Evolutionary conservation across 768 basidiomycete species (phyloP), one percentile per base, ranked within the genome.

Genomic region (Mycena belliarum): DNA sequence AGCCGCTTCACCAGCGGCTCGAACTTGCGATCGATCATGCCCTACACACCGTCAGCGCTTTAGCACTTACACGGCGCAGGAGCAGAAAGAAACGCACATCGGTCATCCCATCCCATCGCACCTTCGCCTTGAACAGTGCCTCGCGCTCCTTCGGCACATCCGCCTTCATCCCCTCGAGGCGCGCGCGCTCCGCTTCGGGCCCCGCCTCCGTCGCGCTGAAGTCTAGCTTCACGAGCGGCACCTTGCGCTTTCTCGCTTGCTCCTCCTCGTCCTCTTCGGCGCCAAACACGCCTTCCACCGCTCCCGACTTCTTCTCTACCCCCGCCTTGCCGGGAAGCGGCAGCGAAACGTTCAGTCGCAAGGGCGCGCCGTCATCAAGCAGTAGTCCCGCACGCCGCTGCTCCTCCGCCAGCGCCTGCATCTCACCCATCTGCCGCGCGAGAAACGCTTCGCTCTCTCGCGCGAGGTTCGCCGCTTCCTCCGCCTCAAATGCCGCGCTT

Each of bases 361-460:
- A 89, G 7, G 94, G 93, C 18, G 91, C 91, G 26, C 92, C 93
- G 62, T 97, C 95, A 60, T 96, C 95, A 28, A 95, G 80, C 16
- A 97, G 75, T 73, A 96, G 80, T 28, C 95, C 95, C 8, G 91
- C 92, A 67, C 92, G 91, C 61, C 92, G 86, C 66, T 97, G 93
- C 67, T 95, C 90, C 49, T 91, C 91, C 14, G 91, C 91, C 28
- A 96, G 76, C 2, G 91, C 88, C 63, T 94, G 93, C 87, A 96
- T 90, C 71, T 98, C 95, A 61, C 92, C 92, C 92, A 96, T 94
- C 68, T 97, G 95, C 53, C 87, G 82, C 33, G 92, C 91, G 58
- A 98, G 79, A 81, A 98, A 97, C 60, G 86, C 89, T 71, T 98
- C 96, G 0, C 93, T 94, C 72, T 98, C 94, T 47, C 86, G 82